phyloP scores from a whole-genome alignment of 139 green algal species.

The Deuterostichococcus epilithicus region DNA sequence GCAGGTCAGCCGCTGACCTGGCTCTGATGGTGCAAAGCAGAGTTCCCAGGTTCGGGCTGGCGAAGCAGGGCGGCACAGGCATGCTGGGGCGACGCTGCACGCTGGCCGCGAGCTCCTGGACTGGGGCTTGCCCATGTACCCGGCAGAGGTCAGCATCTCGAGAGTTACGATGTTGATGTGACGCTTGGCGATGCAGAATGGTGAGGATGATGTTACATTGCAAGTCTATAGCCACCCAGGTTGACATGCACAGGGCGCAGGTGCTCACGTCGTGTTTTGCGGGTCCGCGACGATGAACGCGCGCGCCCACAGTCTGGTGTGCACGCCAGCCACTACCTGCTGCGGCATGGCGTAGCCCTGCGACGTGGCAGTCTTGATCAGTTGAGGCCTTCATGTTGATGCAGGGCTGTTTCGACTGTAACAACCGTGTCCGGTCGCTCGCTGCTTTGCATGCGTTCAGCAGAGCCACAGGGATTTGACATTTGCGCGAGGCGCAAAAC shows the following conservation, averaged over 20 bases:
- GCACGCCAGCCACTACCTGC: conserved; percentile 69
- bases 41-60: neutral
- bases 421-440: neutral
- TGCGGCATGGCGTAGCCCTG: conserved; percentile 75
- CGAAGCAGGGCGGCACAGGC: too few relatives aligned
- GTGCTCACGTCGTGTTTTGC: conserved; percentile 17
- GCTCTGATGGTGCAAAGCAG: neutral
- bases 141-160: too few relatives aligned
- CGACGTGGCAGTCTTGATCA: neutral
- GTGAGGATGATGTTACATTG: too few relatives aligned
- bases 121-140: too few relatives aligned
- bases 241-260: too few relatives aligned
- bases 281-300: conserved; percentile 65
- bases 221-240: too few relatives aligned
- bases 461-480: neutral
- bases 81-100: too few relatives aligned
- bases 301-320: conserved; percentile 69
- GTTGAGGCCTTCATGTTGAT: neutral
- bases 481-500: too few relatives aligned
- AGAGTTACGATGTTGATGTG: too few relatives aligned
- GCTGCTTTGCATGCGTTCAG: neutral
- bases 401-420: neutral
- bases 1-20: neutral
- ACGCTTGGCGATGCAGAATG: too few relatives aligned
- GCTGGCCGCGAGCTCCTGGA: too few relatives aligned